Evolutionary conservation across 31 red algal genomes (phyloP).

Genomic region (Asparagopsis taxiformis): DNA sequence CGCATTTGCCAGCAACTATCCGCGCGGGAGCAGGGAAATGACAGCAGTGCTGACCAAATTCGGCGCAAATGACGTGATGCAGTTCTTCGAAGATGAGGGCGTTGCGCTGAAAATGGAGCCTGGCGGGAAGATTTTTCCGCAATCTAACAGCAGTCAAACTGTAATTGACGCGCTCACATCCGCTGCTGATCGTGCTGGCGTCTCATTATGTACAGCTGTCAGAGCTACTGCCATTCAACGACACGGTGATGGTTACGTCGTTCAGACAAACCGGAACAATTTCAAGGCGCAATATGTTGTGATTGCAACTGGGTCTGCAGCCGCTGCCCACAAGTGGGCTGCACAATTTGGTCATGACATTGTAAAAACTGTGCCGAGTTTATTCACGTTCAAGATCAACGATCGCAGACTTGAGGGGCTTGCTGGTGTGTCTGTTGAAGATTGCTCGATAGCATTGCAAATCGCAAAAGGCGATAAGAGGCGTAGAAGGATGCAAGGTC

Average conservation of each 20-base stretch:
- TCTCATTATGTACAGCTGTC: constrained; percentile 23
- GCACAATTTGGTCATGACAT: constrained; percentile 56
- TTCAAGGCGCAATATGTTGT: constrained; percentile 40
- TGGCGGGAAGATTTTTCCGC: constrained; percentile 84
- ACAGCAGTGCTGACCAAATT: constrained; percentile 65
- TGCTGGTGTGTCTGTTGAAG: constrained; percentile 62
- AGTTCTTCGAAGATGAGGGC: constrained; percentile 77
- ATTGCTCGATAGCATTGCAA: constrained; percentile 14
- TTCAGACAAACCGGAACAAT: neutral
- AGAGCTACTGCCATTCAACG: constrained; percentile 11
- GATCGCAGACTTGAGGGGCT: constrained; percentile 57
- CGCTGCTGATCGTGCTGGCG: constrained; percentile 38
- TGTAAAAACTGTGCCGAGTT: constrained; percentile 66
- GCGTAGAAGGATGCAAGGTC: constrained; percentile 1
- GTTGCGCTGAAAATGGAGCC: constrained; percentile 81
- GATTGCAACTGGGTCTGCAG: constrained; percentile 70
- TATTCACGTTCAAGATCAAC: constrained; percentile 82
- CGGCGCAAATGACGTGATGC: constrained; percentile 31
- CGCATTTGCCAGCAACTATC: constrained; percentile 70
- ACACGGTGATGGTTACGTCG: neutral
- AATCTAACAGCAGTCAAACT: constrained; percentile 48
- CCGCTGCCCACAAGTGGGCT: constrained; percentile 32
- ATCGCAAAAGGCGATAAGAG: no score
- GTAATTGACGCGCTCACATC: constrained; percentile 67
- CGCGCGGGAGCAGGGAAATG: constrained; percentile 70